These are phyloP conservation scores for Uronychia setigera DNA, from an alignment of 73 alveolate genomes.

Conservation along the genomic window DNA sequence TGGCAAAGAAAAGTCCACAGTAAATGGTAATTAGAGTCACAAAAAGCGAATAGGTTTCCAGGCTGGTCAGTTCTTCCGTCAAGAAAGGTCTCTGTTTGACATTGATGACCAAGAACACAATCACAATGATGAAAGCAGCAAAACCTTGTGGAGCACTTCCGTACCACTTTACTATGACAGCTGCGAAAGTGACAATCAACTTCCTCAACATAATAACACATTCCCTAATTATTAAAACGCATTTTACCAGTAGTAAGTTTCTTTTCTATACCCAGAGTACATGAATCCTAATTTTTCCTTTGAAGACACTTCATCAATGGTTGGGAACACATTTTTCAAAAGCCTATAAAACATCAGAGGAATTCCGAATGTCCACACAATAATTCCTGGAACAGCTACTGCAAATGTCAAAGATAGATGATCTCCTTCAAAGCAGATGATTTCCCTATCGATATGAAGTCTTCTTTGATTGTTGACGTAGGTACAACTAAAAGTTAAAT, in stretches of 20 bases:
- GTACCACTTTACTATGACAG: background rate
- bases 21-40: background rate
- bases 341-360: background rate
- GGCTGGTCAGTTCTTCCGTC: background rate
- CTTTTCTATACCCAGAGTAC: background rate
- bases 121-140: background rate
- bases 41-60: background rate
- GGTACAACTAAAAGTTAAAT: background rate
- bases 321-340: background rate
- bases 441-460: background rate
- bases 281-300: background rate
- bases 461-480: background rate
- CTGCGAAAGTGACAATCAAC: background rate
- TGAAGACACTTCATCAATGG: background rate
- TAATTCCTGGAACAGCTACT: background rate
- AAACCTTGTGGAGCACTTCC: background rate
- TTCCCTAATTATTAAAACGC: no score
- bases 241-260: background rate
- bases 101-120: background rate
- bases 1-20: background rate
- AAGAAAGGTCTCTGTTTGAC: background rate
- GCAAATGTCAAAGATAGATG: background rate
- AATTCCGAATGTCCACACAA: background rate
- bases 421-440: background rate
- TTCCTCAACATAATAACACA: background rate